Conservation (phyloP, 306 rosid genomes). For the Malus sylvestris region DNA sequence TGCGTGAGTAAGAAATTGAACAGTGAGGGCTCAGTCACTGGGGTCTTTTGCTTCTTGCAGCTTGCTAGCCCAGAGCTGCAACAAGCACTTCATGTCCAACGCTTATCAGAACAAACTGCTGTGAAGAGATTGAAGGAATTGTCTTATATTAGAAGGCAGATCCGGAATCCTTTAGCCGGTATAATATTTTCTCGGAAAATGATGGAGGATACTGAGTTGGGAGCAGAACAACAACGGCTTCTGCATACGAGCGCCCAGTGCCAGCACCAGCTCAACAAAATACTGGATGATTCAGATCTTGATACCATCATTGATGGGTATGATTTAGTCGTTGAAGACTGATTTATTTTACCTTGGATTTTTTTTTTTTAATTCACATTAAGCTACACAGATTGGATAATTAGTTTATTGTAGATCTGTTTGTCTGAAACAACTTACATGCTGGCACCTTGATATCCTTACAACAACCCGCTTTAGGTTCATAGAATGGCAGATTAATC, state of each 20-base stretch:
- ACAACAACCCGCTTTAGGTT: not conserved
- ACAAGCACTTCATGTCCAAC: constrained; percentile 77
- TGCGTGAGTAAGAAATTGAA: constrained; percentile 79
- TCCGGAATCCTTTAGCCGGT: constrained; percentile 62
- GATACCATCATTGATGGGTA: constrained; percentile 89
- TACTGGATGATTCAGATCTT: constrained; percentile 87
- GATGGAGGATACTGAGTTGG: constrained; percentile 72
- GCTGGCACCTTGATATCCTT: no score
- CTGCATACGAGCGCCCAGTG: constrained; percentile 63
- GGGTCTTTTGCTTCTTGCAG: constrained; percentile 93
- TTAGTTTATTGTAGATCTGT: no score
- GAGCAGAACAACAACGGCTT: constrained; percentile 59
- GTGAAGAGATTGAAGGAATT: constrained; percentile 68
- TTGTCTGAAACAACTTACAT: no score
- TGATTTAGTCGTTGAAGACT: constrained; percentile 1
- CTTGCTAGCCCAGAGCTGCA: constrained; percentile 88
- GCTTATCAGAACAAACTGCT: constrained; percentile 76
- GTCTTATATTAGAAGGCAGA: constrained; percentile 71
- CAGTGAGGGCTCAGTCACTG: constrained; percentile 62
- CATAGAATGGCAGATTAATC: not conserved
- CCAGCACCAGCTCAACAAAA: constrained; percentile 81
- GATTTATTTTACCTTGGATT: not conserved
- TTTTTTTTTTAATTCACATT: not conserved
- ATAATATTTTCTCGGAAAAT: constrained; percentile 53
- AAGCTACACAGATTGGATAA: not conserved